Base-by-base conservation (phyloP, 1,284 basidiomycete species). In the Lignosus rhinocerotis region DNA sequence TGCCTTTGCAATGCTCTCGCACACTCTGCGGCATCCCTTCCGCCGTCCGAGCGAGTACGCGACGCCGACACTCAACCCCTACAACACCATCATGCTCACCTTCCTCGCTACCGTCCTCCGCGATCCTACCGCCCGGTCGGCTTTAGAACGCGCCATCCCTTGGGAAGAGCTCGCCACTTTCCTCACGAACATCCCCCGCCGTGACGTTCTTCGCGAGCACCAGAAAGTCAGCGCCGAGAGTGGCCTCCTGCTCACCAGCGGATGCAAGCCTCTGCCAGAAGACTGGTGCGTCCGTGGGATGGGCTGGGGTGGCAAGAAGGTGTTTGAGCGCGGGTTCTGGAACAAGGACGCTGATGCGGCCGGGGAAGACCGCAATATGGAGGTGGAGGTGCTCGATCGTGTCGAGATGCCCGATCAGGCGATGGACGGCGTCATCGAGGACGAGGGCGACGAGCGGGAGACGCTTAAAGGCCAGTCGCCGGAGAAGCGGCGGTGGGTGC, bases 201-300 rank as follows among this genome's bases (percentile, higher is more conserved):
- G 82, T 51, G 73, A 85, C 32, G 76, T 86, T 49, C 56, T 66
- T 31, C 65, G 67, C 45, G 71, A 71, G 61, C 61, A 62, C 58
- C 68, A 64, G 64, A 70, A 59, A 66, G 69, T 59, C 64, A 69
- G 58, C 38, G 60, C 49, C 12, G 69, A 69, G 36, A 58, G 60
- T 43, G 61, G 56, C 2, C 48, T 76, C 10, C 83, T 90, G 79
- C 75, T 91, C 42, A 85, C 86, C 0, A 83, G 78, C 56, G 80
- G 82, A 8, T 86, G 82, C 55, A 77, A 83, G 12, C 91, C 94
- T 0, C 77, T 99, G 2, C 85, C 92, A 0, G 97, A 99, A 72
- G 97, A 99, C 72, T 98, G 95, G 94, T 93, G 92, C 66, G 74
- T 98, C 60, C 84, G 96, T 33, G 97, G 97, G 3, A 92, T 96